Evolutionary conservation across 2,329 filamentous ascomycete species (phyloP).

Genomic region (Paraphaeosphaeria sporulosa): DNA sequence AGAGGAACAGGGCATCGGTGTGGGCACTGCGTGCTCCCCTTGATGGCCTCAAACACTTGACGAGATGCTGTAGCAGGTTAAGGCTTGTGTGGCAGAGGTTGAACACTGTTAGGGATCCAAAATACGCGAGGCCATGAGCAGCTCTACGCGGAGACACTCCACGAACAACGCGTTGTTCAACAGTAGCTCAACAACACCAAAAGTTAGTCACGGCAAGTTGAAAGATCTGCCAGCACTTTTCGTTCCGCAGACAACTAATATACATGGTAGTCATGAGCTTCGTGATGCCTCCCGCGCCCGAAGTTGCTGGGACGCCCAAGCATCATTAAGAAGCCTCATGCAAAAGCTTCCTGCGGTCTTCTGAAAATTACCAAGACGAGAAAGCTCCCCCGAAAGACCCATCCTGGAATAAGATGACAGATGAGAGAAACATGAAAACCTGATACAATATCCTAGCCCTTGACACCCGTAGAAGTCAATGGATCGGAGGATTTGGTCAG

Average conservation of each 20-base stretch:
- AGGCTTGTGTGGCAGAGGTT: background rate
- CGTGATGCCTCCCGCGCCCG: slow-evolving; percentile 43
- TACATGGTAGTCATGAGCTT: slow-evolving; percentile 48
- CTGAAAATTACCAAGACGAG: slow-evolving; percentile 31
- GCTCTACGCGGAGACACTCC: slow-evolving; percentile 25
- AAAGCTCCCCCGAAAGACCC: slow-evolving; percentile 34
- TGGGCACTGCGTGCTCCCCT: no score
- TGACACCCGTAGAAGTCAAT: slow-evolving; percentile 33
- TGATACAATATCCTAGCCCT: slow-evolving; percentile 29
- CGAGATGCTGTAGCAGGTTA: no score
- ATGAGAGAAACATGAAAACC: slow-evolving; percentile 36
- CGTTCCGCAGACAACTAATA: slow-evolving; percentile 48
- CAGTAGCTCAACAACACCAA: slow-evolving; percentile 5
- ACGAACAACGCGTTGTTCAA: background rate
- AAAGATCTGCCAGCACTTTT: slow-evolving; percentile 30
- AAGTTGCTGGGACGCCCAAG: slow-evolving; percentile 36
- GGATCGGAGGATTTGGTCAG: slow-evolving; percentile 24
- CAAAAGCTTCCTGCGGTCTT: slow-evolving; percentile 36
- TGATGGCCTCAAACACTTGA: no score
- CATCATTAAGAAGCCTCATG: slow-evolving; percentile 39
- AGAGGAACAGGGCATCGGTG: background rate
- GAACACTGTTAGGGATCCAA: slow-evolving; percentile 24
- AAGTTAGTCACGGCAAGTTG: background rate
- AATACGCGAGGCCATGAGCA: slow-evolving; percentile 32
- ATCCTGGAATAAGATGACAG: slow-evolving; percentile 25